Percentiles rank a stretch among this genome's conserved stretches.
Conservation (phyloP, 2,329 filamentous ascomycete species). For the Chrysosporium keratinophilum region DNA sequence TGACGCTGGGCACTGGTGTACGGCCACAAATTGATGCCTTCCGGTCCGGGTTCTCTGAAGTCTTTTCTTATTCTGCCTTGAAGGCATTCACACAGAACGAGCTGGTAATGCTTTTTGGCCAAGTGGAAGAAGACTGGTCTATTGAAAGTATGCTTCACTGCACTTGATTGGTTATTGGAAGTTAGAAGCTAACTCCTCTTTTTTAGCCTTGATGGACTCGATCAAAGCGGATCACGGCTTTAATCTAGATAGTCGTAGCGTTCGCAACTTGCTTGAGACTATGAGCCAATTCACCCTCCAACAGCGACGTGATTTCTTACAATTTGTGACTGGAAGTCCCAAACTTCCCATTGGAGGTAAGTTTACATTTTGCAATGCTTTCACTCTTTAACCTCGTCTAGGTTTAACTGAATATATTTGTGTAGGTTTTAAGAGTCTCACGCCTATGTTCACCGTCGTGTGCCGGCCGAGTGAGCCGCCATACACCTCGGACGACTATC, state of each 20-base stretch:
- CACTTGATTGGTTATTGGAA: neutral
- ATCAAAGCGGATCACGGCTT: conserved; percentile 98
- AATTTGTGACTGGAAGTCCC: conserved; percentile 95
- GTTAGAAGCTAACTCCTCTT: conserved; percentile 11
- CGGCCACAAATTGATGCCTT: conserved; percentile 85
- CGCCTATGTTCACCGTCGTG: conserved; percentile 97
- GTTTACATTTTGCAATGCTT: conserved; percentile 22
- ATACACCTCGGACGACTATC: conserved; percentile 87
- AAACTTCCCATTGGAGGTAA: conserved; percentile 95
- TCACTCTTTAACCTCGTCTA: neutral
- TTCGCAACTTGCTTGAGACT: conserved; percentile 81
- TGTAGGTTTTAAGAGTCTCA: conserved; percentile 87
- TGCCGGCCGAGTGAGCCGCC: conserved; percentile 97
- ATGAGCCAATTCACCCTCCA: conserved; percentile 75
- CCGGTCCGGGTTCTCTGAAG: conserved; percentile 79
- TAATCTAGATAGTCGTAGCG: conserved; percentile 95
- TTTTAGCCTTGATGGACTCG: conserved; percentile 79
- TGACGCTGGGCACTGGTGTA: conserved; percentile 82
- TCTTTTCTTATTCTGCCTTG: conserved; percentile 88
- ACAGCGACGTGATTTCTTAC: conserved; percentile 83
- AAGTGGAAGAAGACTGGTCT: conserved; percentile 91
- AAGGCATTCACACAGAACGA: conserved; percentile 92
- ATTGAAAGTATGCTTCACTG: conserved; percentile 67
- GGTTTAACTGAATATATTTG: neutral
- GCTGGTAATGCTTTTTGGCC: conserved; percentile 86